Percentiles rank a stretch among this genome's conserved stretches.
phyloP scores from a whole-genome alignment of 148 eudicot species.

The Drosera capensis region DNA sequence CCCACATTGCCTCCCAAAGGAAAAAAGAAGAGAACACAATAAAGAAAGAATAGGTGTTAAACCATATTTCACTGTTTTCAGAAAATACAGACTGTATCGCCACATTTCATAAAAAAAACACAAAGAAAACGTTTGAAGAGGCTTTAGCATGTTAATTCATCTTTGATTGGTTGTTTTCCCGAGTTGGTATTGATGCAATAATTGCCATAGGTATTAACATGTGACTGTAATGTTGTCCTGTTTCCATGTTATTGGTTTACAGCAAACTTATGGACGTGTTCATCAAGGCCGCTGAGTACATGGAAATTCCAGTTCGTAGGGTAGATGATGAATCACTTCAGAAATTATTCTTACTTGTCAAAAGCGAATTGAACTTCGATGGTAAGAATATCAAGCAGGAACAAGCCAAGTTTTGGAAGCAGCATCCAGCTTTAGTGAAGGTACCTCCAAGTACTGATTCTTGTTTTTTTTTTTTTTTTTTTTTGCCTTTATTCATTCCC shows the following conservation, averaged over 20 bases:
- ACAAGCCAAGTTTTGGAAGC: conserved; percentile 97
- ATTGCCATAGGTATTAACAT: no score
- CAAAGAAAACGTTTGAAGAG: no score
- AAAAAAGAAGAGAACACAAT: no score
- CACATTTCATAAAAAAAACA: no score
- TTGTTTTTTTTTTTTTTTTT: no score
- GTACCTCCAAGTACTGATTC: conserved; percentile 15
- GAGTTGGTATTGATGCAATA: no score
- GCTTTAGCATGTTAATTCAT: no score
- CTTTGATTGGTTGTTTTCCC: no score
- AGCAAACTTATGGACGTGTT: conserved; percentile 96
- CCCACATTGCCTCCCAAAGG: no score
- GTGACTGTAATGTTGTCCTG: background rate
- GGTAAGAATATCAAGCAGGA: conserved; percentile 83
- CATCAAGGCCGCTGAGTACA: conserved; percentile 76
- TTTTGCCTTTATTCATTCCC: conserved; percentile 1
- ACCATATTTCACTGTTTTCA: no score
- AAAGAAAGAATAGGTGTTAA: no score
- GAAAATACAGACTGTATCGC: no score
- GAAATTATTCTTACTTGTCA: conserved; percentile 57
- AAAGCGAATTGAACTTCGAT: conserved; percentile 86
- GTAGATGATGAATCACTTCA: conserved; percentile 81
- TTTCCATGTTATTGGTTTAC: conserved; percentile 7
- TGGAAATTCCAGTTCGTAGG: conserved; percentile 87
- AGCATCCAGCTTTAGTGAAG: conserved; percentile 90